phyloP scores from a whole-genome alignment of 2,329 filamentous ascomycete species.

The Monilinia fructigena region DNA sequence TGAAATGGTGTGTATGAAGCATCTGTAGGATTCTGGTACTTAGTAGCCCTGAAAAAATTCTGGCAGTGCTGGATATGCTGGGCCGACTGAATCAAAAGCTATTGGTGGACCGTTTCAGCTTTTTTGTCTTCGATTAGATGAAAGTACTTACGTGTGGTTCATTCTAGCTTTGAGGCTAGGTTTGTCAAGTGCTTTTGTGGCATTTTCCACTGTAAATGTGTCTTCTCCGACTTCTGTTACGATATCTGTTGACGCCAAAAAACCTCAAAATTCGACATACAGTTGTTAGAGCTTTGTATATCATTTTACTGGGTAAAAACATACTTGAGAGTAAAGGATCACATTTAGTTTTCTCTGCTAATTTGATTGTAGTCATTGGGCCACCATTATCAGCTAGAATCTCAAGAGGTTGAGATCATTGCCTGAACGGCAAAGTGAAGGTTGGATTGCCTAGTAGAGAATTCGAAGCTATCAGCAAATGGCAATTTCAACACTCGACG shows the following conservation, averaged over 20 bases:
- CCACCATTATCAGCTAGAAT: neutral
- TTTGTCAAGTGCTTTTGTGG: slow-evolving; percentile 5
- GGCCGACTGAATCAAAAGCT: slow-evolving; percentile 1
- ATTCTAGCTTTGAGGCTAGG: slow-evolving; percentile 4
- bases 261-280: slow-evolving; percentile 5
- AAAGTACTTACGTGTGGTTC: neutral
- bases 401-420: slow-evolving; percentile 2
- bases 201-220: neutral
- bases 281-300: neutral
- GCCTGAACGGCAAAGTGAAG: slow-evolving; percentile 2
- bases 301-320: neutral
- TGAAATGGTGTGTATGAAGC: slow-evolving; percentile 7
- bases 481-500: neutral
- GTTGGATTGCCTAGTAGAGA: neutral
- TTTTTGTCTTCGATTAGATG: neutral
- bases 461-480: neutral
- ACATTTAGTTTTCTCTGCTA: neutral
- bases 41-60: neutral
- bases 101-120: neutral
- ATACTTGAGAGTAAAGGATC: slow-evolving; percentile 2
- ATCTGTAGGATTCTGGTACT: slow-evolving; percentile 1
- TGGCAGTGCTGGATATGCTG: neutral
- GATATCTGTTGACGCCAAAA: neutral
- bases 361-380: neutral
- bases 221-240: slow-evolving; percentile 2